Percentiles rank a stretch among this genome's conserved stretches.
Evolutionary conservation across 371 early-diverging fungal species (phyloP).

Genomic region (Saksenaea vasiformis): DNA sequence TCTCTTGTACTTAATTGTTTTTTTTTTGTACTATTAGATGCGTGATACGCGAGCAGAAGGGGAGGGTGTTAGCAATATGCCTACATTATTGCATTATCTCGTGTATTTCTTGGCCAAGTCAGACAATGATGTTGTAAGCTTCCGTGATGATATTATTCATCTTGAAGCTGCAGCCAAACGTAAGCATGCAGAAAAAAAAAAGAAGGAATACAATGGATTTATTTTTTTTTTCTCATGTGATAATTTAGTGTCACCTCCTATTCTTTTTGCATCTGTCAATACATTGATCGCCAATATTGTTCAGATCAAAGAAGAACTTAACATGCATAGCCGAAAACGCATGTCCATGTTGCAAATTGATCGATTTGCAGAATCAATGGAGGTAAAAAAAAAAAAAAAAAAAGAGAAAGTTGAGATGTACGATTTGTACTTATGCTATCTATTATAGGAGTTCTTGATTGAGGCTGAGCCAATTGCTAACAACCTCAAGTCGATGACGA

Average conservation of each 20-base stretch:
- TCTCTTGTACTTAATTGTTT: no score
- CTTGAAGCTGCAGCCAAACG: slow-evolving; percentile 71
- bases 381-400: slow-evolving; percentile 32
- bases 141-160: slow-evolving; percentile 68
- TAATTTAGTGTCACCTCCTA: slow-evolving; percentile 62
- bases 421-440: not conserved
- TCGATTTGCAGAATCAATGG: slow-evolving; percentile 67
- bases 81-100: slow-evolving; percentile 79
- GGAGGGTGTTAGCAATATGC: slow-evolving; percentile 54
- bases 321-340: slow-evolving; percentile 24
- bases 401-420: not conserved
- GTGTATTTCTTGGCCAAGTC: slow-evolving; percentile 64
- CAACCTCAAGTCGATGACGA: slow-evolving; percentile 38
- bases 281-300: slow-evolving; percentile 56
- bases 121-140: slow-evolving; percentile 58
- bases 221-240: not conserved
- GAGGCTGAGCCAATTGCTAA: slow-evolving; percentile 44
- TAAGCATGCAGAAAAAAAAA: slow-evolving; percentile 31
- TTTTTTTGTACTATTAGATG: slow-evolving; percentile 43
- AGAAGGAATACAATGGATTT: not conserved
- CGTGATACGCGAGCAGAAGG: slow-evolving; percentile 69
- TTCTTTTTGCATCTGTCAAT: slow-evolving; percentile 63
- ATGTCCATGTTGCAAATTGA: slow-evolving; percentile 55
- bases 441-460: slow-evolving; percentile 34
- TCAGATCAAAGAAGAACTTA: slow-evolving; percentile 62